A percentile compares a stretch with the other conserved stretches of the same genome.
Evolutionary conservation across 1,284 basidiomycete species (phyloP).

Genomic region (Uromyces viciae-fabae): DNA sequence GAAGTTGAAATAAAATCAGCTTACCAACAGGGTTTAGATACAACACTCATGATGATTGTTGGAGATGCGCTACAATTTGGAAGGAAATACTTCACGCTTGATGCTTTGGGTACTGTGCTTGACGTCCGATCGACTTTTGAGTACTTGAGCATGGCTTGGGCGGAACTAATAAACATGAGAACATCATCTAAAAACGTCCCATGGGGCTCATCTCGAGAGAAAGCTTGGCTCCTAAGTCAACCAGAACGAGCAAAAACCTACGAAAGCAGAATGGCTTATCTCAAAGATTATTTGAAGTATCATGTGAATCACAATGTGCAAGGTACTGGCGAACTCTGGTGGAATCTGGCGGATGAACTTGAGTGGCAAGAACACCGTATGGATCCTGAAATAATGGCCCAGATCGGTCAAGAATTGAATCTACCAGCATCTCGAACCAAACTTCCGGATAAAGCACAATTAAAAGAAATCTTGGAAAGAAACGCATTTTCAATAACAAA

Average conservation of each 20-base stretch:
- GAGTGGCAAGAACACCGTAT: not conserved
- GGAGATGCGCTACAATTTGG: slow-evolving; percentile 4
- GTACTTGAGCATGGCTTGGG: not conserved
- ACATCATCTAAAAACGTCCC: not conserved
- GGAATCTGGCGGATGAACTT: not conserved
- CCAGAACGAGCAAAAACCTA: not conserved
- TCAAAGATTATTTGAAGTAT: not conserved
- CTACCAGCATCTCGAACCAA: not conserved
- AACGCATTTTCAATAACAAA: not conserved
- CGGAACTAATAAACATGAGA: no score
- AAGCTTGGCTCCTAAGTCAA: slow-evolving; percentile 8
- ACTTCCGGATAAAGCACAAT: not conserved
- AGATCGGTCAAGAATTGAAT: not conserved
- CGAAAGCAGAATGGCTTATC: not conserved
- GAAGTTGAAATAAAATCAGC: not conserved
- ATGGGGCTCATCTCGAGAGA: slow-evolving; percentile 2
- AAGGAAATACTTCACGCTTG: not conserved
- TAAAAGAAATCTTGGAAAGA: not conserved
- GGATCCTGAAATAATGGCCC: not conserved
- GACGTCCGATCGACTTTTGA: not conserved
- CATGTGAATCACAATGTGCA: no score
- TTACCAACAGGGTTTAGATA: slow-evolving; percentile 12
- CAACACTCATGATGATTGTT: not conserved
- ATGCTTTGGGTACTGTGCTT: not conserved
- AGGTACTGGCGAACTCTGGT: no score